Conservation (phyloP, 2,329 filamentous ascomycete species). For the Fusarium sp. region DNA sequence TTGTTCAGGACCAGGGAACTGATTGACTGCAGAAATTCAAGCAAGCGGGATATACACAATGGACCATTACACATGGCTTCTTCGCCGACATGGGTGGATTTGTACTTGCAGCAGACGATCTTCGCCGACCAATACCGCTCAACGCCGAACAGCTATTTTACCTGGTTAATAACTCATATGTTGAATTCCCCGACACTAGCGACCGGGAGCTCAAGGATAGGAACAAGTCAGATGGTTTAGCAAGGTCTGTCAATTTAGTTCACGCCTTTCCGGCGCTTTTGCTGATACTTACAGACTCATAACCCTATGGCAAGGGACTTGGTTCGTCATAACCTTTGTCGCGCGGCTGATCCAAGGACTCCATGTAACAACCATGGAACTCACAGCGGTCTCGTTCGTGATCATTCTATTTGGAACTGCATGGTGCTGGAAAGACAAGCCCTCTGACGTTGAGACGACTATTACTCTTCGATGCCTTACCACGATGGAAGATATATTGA, state of each 20-base stretch:
- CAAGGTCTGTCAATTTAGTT: not conserved
- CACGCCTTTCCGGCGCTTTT: too few relatives aligned
- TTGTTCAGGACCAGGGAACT: not conserved
- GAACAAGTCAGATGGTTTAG: slow-evolving; percentile 14
- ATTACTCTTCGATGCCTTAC: not conserved
- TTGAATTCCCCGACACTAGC: not conserved
- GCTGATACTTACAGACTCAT: not conserved
- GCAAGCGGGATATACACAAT: not conserved
- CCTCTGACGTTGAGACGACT: slow-evolving; percentile 2
- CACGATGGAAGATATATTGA: not conserved
- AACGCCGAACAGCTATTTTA: slow-evolving; percentile 26
- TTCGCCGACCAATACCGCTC: not conserved
- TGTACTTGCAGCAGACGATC: not conserved
- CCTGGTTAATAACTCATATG: not conserved
- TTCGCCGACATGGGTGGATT: slow-evolving; percentile 26
- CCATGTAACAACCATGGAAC: slow-evolving; percentile 16
- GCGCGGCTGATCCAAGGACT: not conserved
- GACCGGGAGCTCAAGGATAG: not conserved
- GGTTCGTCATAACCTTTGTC: slow-evolving; percentile 11
- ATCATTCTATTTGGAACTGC: slow-evolving; percentile 16
- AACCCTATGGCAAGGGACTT: slow-evolving; percentile 7
- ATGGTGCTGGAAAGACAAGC: slow-evolving; percentile 25
- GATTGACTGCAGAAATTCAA: not conserved
- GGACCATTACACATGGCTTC: slow-evolving; percentile 15
- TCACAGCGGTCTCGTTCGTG: slow-evolving; percentile 6